Percentiles rank a stretch among this genome's conserved stretches.
These are phyloP conservation scores for Penicillium turbatum DNA, from an alignment of 495 filamentous ascomycete genomes.

Conservation along the genomic window DNA sequence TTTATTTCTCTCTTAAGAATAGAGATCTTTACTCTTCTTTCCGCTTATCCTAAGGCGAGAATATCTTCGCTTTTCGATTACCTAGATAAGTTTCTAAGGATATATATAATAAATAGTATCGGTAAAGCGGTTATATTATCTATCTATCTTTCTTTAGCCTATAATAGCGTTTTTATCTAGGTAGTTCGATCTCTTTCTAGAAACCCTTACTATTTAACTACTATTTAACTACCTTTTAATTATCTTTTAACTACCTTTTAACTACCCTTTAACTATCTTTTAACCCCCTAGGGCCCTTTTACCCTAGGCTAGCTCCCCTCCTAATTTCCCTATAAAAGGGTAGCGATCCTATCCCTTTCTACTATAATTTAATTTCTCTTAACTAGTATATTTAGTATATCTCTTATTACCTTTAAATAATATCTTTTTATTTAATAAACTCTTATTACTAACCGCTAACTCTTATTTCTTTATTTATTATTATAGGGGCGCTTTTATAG, in stretches of 20 bases:
- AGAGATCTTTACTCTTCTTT: neutral
- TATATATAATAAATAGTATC: neutral
- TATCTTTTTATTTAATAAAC: too few relatives aligned
- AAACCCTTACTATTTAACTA: neutral
- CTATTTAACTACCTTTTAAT: neutral
- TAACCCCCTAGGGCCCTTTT: neutral
- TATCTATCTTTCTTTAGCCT: neutral
- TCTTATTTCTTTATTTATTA: too few relatives aligned
- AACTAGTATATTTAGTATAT: too few relatives aligned
- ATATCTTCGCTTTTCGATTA: neutral
- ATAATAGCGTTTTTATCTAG: neutral
- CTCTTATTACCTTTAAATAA: too few relatives aligned
- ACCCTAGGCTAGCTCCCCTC: neutral
- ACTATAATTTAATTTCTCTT: neutral
- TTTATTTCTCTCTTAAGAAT: neutral
- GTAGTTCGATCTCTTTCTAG: neutral
- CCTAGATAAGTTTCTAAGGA: neutral
- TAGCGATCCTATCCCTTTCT: neutral
- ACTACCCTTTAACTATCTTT: neutral
- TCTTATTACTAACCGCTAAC: too few relatives aligned
- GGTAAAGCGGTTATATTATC: neutral
- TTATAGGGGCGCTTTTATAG: too few relatives aligned
- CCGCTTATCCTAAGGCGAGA: neutral
- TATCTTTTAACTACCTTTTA: neutral
- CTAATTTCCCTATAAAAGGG: neutral